Evolutionary conservation across 257 asterid species (phyloP).

Genomic region (Mentha longifolia): DNA sequence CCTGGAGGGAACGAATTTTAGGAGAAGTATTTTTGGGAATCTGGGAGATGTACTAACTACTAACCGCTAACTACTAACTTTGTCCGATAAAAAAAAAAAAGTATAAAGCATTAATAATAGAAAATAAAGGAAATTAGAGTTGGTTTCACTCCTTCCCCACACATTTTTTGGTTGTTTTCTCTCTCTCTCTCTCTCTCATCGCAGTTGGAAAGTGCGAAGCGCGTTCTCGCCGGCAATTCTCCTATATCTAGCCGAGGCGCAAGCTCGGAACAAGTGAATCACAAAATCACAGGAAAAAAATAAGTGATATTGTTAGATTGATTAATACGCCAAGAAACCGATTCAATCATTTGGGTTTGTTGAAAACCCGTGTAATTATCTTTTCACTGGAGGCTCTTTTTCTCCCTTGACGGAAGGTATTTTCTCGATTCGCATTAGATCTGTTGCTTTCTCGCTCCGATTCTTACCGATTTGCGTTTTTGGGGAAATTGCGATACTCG

Average conservation of each 20-base stretch:
- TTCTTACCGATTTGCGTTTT: not conserved
- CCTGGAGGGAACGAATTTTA: no score
- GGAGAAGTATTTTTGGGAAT: no score
- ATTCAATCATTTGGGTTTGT: conserved; percentile 30
- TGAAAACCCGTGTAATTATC: conserved; percentile 18
- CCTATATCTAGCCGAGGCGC: conserved; percentile 40
- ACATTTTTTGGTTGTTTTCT: conserved; percentile 6
- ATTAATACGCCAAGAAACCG: not conserved
- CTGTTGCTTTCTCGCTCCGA: conserved; percentile 27
- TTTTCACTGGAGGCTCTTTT: conserved; percentile 24
- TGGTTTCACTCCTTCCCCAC: conserved; percentile 12
- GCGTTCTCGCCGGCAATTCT: conserved; percentile 39
- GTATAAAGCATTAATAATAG: not conserved
- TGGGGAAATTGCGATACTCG: not conserved
- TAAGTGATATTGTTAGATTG: not conserved
- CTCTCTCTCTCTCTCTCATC: conserved; percentile 10
- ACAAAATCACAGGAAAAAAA: not conserved
- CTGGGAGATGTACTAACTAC: no score
- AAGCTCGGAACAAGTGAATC: conserved; percentile 22
- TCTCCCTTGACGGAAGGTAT: conserved; percentile 25
- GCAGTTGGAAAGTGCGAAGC: conserved; percentile 35
- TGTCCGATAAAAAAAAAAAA: no score
- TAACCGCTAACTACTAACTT: no score
- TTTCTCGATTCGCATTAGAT: conserved; percentile 29
- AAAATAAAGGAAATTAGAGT: not conserved